Conservation (phyloP, 2,329 filamentous ascomycete species). For the Sporothrix globosa region DNA sequence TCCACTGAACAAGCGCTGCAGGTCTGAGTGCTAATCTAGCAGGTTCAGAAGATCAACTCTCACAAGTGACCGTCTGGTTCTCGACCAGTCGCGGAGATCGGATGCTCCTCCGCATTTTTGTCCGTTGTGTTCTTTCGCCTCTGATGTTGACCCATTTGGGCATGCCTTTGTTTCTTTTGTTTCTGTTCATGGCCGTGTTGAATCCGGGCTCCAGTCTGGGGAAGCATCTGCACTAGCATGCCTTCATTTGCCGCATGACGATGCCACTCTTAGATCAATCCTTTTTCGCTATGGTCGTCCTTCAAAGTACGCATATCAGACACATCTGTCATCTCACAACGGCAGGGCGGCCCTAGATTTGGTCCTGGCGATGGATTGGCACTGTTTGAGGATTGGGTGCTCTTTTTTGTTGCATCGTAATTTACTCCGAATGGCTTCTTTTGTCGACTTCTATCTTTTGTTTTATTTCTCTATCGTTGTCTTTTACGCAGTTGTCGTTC, state of each 20-base stretch:
- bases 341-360: neutral
- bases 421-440: neutral
- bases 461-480: too few relatives aligned
- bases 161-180: neutral
- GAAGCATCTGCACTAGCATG: neutral
- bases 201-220: neutral
- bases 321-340: neutral
- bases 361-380: conserved; percentile 18
- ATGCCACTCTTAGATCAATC: neutral
- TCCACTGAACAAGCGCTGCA: too few relatives aligned
- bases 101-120: conserved; percentile 2
- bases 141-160: neutral
- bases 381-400: neutral
- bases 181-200: neutral
- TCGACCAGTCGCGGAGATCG: conserved; percentile 10
- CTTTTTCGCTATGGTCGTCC: neutral
- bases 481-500: too few relatives aligned
- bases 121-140: neutral
- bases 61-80: neutral
- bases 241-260: neutral
- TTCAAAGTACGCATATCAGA: neutral
- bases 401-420: neutral
- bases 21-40: too few relatives aligned
- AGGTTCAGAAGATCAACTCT: too few relatives aligned
- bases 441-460: neutral